Evolutionary conservation across 1,139 yeast genomes (phyloP).

Genomic region (Geotrichum klebahnii): DNA sequence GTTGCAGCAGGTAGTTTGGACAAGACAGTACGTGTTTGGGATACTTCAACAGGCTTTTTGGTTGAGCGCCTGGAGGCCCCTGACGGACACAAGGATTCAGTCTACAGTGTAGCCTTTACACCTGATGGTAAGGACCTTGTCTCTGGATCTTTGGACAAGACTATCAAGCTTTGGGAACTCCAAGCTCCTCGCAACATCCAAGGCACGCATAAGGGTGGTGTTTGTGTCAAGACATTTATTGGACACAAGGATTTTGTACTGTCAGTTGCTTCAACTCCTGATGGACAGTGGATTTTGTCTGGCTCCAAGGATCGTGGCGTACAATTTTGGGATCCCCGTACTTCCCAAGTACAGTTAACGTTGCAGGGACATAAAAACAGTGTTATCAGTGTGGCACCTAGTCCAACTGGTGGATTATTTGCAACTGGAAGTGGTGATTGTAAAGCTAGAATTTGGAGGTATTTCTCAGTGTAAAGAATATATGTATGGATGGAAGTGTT

Average conservation of each 20-base stretch:
- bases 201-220: constrained; percentile 44
- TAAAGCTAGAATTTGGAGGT: constrained; percentile 94
- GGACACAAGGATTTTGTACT: constrained; percentile 97
- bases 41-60: constrained; percentile 76
- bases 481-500: neutral
- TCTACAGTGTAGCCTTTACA: constrained; percentile 90
- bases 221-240: constrained; percentile 85
- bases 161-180: constrained; percentile 93
- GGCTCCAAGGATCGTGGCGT: constrained; percentile 98
- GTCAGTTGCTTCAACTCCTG: constrained; percentile 91
- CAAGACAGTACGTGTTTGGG: constrained; percentile 96
- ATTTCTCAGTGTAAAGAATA: constrained; percentile 21
- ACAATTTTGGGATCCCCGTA: constrained; percentile 89
- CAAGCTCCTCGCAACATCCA: constrained; percentile 47
- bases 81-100: constrained; percentile 95
- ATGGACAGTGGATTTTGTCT: constrained; percentile 83
- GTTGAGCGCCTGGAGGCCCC: constrained; percentile 93
- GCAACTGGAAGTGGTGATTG: constrained; percentile 99
- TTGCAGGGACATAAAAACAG: constrained; percentile 96
- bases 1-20: constrained; percentile 97
- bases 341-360: constrained; percentile 92
- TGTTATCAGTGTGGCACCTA: constrained; percentile 90
- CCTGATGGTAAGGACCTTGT: constrained; percentile 90
- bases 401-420: constrained; percentile 74
- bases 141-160: constrained; percentile 91